Evolutionary conservation across 441 rosid genomes (phyloP).

Genomic region (Adansonia madagascariensis): DNA sequence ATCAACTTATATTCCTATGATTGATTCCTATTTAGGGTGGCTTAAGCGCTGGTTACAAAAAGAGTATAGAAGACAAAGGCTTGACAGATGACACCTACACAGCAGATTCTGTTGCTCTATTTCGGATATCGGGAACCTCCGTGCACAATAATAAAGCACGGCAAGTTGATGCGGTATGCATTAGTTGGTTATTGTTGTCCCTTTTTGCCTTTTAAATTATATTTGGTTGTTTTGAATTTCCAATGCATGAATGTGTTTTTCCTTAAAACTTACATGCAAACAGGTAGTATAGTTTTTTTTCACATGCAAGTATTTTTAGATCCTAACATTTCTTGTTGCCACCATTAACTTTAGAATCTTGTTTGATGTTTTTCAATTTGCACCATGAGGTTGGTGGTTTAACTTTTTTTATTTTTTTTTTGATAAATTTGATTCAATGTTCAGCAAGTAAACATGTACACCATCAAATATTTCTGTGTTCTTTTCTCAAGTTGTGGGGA

Average conservation of each 20-base stretch:
- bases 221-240: neutral
- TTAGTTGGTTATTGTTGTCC: constrained; percentile 23
- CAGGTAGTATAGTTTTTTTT: neutral
- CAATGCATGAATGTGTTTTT: constrained; percentile 5
- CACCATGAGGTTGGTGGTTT: neutral
- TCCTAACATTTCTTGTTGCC: neutral
- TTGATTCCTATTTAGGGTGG: constrained; percentile 69
- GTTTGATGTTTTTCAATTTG: neutral
- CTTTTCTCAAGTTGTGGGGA: neutral
- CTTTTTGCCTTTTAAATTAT: neutral
- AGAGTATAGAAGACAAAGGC: constrained; percentile 57
- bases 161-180: constrained; percentile 90
- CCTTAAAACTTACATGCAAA: constrained; percentile 1
- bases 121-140: constrained; percentile 81
- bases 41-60: constrained; percentile 84
- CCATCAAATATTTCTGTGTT: neutral
- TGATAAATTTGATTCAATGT: constrained; percentile 18
- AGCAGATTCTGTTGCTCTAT: constrained; percentile 69
- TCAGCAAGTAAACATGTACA: neutral
- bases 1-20: constrained; percentile 23
- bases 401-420: neutral
- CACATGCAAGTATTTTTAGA: constrained; percentile 5
- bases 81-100: constrained; percentile 76
- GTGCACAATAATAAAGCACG: constrained; percentile 65
- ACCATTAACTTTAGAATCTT: neutral